Evolutionary conservation across 2,329 filamentous ascomycete genomes (phyloP).

Genomic region (Colletotrichum caudatum): DNA sequence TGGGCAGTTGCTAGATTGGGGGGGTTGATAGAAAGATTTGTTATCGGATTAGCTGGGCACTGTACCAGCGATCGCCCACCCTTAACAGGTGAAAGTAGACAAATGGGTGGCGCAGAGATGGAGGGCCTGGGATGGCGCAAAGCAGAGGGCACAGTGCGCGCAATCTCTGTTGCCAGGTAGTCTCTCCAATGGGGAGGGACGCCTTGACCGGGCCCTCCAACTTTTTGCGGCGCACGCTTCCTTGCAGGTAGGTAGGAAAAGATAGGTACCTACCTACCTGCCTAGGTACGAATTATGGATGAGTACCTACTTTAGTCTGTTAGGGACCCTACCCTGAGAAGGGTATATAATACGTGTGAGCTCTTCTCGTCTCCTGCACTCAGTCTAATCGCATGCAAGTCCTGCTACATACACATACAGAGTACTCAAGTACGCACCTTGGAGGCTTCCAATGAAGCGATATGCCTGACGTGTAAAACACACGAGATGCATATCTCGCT

Average conservation of each 20-base stretch:
- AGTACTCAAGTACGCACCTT: too few species aligned
- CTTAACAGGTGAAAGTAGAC: conserved; percentile 20
- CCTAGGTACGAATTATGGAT: too few species aligned
- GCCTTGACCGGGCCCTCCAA: conserved; percentile 36
- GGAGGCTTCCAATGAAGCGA: not conserved
- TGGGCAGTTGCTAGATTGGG: conserved; percentile 40
- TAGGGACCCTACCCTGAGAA: not conserved
- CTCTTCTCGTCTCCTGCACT: not conserved
- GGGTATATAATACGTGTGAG: not conserved
- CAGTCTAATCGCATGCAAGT: not conserved
- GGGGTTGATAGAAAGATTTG: conserved; percentile 41
- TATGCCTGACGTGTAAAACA: not conserved
- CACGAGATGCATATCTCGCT: conserved; percentile 2
- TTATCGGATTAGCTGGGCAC: conserved; percentile 38
- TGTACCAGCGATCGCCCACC: conserved; percentile 13
- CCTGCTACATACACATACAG: not conserved
- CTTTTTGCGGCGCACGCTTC: conserved; percentile 31
- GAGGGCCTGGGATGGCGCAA: conserved; percentile 17
- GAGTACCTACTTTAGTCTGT: not conserved
- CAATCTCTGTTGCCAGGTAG: conserved; percentile 35
- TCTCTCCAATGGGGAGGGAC: conserved; percentile 39
- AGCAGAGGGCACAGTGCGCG: conserved; percentile 35
- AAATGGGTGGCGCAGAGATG: conserved; percentile 5
- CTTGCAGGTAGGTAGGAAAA: conserved; percentile 8
- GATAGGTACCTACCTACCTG: not conserved